These are phyloP conservation scores for Amaranthus tricolor DNA, from an alignment of 179 eudicot genomes.

Conservation along the genomic window DNA sequence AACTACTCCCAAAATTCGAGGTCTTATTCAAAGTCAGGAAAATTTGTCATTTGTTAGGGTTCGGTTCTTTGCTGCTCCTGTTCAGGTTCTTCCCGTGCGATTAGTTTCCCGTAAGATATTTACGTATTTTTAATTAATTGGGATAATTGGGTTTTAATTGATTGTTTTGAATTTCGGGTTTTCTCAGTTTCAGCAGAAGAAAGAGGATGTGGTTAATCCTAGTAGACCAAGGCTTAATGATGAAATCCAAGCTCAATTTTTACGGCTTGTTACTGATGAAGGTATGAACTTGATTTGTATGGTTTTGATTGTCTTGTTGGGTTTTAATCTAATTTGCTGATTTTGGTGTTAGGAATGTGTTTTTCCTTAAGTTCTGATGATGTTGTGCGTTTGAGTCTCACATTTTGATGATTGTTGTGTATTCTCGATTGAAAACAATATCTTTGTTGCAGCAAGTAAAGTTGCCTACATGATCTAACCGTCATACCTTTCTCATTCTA, in stretches of 20 bases:
- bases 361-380: too few relatives aligned
- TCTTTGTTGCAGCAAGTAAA: too few relatives aligned
- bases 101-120: conserved; percentile 7
- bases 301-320: not conserved
- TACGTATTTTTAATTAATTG: not conserved
- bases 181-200: conserved; percentile 42
- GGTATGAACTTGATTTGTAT: conserved; percentile 27
- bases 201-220: conserved; percentile 34
- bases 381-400: too few relatives aligned
- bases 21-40: conserved; percentile 7
- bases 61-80: conserved; percentile 67
- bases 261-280: conserved; percentile 72
- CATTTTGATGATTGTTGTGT: too few relatives aligned
- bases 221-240: conserved; percentile 60
- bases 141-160: not conserved
- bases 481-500: too few relatives aligned
- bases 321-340: too few relatives aligned
- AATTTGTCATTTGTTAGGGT: conserved; percentile 26
- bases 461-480: too few relatives aligned
- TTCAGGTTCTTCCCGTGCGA: conserved; percentile 45
- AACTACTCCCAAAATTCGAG: conserved; percentile 13
- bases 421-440: too few relatives aligned
- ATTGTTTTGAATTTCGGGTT: conserved; percentile 18
- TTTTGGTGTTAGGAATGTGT: too few relatives aligned
- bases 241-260: conserved; percentile 44